phyloP scores from a whole-genome alignment of 352 stramenopile species.

The Pythium aquatile region DNA sequence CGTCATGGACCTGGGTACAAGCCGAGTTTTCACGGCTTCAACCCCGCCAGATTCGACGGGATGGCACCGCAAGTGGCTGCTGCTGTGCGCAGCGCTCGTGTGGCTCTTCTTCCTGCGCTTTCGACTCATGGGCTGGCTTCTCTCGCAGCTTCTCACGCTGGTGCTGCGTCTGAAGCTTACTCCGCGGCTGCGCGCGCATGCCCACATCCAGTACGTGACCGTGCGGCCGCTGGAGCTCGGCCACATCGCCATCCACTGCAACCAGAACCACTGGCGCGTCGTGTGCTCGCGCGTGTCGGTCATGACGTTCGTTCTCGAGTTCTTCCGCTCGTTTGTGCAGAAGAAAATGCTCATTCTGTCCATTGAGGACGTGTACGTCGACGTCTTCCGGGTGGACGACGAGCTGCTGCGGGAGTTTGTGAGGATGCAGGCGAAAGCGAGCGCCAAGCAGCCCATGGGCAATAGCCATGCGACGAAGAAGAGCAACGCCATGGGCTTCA shows the following conservation, averaged over 20 bases:
- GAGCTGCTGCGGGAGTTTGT: constrained; percentile 31
- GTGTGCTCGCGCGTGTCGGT: constrained; percentile 48
- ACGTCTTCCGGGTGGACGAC: constrained; percentile 41
- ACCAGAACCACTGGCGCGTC: constrained; percentile 36
- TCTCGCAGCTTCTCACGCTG: constrained; percentile 43
- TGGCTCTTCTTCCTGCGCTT: constrained; percentile 61
- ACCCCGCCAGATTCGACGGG: constrained; percentile 1
- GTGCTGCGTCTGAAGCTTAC: constrained; percentile 28
- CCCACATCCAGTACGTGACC: constrained; percentile 46
- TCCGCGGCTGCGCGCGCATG: constrained; percentile 22
- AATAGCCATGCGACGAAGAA: background rate
- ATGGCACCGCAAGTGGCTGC: constrained; percentile 69
- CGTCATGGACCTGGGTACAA: background rate
- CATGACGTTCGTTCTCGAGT: constrained; percentile 51
- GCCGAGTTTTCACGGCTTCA: background rate
- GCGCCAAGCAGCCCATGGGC: background rate
- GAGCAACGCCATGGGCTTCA: constrained; percentile 48
- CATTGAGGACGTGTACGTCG: constrained; percentile 44
- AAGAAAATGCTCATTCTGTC: constrained; percentile 66
- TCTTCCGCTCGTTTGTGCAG: constrained; percentile 73
- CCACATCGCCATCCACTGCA: constrained; percentile 40
- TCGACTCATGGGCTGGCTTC: constrained; percentile 45
- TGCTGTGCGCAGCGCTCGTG: constrained; percentile 34
- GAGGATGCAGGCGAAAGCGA: background rate
- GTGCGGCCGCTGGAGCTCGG: constrained; percentile 44